Percentiles rank a stretch among this genome's conserved stretches.
Evolutionary conservation across 306 rosid genomes (phyloP).

Genomic region (Vachellia collinsii): DNA sequence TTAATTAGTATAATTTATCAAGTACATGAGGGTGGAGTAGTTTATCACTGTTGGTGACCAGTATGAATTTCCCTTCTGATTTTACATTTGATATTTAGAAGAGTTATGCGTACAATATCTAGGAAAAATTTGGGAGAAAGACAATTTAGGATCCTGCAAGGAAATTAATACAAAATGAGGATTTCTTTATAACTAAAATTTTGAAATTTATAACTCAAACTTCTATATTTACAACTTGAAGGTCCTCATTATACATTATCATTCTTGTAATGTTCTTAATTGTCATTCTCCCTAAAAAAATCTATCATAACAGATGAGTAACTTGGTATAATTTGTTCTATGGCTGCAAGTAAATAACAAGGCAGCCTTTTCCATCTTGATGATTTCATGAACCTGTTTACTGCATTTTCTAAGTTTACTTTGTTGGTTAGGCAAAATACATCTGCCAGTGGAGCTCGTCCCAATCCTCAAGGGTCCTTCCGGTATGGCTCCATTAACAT

Average conservation of each 20-base stretch:
- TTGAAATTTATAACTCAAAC: neutral
- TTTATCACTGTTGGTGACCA: neutral
- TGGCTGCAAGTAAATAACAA: neutral
- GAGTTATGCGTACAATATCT: neutral
- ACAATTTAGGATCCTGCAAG: neutral
- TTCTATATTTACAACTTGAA: neutral
- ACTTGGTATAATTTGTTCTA: neutral
- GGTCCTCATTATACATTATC: neutral
- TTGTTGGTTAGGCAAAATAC: constrained; percentile 67
- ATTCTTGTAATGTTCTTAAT: neutral
- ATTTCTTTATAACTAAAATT: neutral
- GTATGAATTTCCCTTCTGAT: neutral
- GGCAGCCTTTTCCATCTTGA: neutral
- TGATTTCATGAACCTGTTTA: constrained; percentile 4
- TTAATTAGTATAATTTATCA: neutral
- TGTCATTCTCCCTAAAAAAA: neutral
- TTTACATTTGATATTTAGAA: neutral
- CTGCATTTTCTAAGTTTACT: too few relatives aligned
- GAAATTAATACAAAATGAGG: neutral
- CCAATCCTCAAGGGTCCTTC: constrained; percentile 94
- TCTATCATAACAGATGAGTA: neutral
- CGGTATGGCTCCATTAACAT: constrained; percentile 80
- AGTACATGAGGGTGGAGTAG: neutral
- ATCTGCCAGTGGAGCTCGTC: constrained; percentile 95
- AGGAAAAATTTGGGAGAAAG: neutral